phyloP scores from a whole-genome alignment of 164 flowering plant genomes.

The Berberis thunbergii region DNA sequence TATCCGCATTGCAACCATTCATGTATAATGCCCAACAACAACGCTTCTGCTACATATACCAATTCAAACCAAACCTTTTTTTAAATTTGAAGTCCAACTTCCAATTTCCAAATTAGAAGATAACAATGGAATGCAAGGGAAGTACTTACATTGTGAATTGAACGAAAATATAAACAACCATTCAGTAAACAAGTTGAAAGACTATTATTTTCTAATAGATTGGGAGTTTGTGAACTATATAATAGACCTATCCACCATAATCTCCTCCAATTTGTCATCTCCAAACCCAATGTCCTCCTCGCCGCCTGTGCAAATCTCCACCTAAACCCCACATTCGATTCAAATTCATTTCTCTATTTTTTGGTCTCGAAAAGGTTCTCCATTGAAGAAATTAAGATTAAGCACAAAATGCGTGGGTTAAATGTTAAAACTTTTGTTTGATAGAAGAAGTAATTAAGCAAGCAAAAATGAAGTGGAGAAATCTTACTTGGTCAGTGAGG shows the following conservation, averaged over 20 bases:
- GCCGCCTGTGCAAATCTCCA: slow-evolving; percentile 59
- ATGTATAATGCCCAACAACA: slow-evolving; percentile 33
- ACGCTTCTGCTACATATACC: background rate
- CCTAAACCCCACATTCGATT: slow-evolving; percentile 3
- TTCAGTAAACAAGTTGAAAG: background rate
- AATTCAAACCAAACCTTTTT: no score
- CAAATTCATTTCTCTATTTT: slow-evolving; percentile 10
- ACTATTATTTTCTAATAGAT: slow-evolving; percentile 6
- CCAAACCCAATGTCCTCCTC: slow-evolving; percentile 64
- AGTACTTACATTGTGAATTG: slow-evolving; percentile 3
- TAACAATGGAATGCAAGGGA: no score
- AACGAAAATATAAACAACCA: slow-evolving; percentile 7
- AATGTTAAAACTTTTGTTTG: no score
- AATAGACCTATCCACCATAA: slow-evolving; percentile 7
- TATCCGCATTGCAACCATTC: slow-evolving; percentile 71
- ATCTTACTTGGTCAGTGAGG: no score
- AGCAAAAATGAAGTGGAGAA: no score
- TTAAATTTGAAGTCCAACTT: no score
- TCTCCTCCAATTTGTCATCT: slow-evolving; percentile 59
- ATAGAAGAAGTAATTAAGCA: no score
- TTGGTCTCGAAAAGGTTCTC: slow-evolving; percentile 36
- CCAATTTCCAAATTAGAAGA: no score
- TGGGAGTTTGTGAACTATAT: slow-evolving; percentile 12
- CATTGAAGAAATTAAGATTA: slow-evolving; percentile 39
- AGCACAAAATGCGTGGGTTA: background rate